Evolutionary conservation across 495 filamentous ascomycete species (phyloP), one percentile per base, ranked within the genome.

Genomic region (Penicillium atrosanguineum): DNA sequence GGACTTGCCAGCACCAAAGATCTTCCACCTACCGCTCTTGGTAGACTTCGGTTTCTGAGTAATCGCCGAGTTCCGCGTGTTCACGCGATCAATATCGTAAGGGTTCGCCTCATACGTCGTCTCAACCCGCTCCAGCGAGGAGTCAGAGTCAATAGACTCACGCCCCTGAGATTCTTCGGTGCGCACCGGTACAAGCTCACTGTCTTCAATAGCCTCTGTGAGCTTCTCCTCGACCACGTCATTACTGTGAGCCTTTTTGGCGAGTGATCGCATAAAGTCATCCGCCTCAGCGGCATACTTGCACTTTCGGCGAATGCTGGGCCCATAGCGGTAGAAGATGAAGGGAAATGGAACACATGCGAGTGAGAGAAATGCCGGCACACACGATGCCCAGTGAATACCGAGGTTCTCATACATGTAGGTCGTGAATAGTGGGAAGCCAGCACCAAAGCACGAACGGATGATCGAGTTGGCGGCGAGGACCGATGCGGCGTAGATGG

Each of bases 401-500:
- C 87, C 87, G 0, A 91, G 75, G 53, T 80, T 73, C 3, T 69
- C 42, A 68, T 86, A 90, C 83, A 90, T 85, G 48, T 83, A 68
- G 0, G 78, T 79, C 0, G 87, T 89, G 67, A 91, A 90, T 0
- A 91, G 74, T 0, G 87, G 88, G 66, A 91, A 90, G 0, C 76
- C 83, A 11, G 85, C 84, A 40, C 87, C 87, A 54, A 90, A 88
- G 20, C 70, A 45, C 3, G 72, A 77, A 9, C 80, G 70, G n/a
- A 90, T 71, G 4, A 89, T 78, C 9, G 82, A 73, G 62, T 85
- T 89, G 6, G 86, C 85, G 1, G 88, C 87, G 2, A 91, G 69
- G 0, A 87, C 87, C 1, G 80, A 85, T 0, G 88, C 87, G 0
- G 87, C 86, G 55, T 84, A 90, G 48, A 90, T 84, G 26, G 81